phyloP scores from a whole-genome alignment of 129 eudicot genomes.

The Smallanthus sonchifolius region DNA sequence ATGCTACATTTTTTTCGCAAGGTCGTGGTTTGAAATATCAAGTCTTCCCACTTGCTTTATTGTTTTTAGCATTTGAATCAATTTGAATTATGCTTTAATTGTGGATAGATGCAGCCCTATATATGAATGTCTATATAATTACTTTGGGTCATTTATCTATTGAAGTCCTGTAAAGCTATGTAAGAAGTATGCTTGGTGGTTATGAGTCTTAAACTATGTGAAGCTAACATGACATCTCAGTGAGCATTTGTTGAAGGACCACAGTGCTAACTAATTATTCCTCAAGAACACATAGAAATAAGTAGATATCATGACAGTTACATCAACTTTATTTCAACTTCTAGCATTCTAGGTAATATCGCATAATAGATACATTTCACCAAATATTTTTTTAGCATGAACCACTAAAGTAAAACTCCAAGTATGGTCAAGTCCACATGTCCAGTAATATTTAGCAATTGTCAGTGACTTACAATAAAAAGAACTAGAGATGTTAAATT shows the following conservation, averaged over 20 bases:
- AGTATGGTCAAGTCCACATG: background rate
- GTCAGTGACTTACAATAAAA: background rate
- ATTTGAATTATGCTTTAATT: background rate
- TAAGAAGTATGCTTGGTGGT: background rate
- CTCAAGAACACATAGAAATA: background rate
- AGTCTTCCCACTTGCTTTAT: background rate
- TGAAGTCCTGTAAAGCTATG: background rate
- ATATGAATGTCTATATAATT: background rate
- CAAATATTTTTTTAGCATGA: background rate
- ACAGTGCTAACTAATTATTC: background rate
- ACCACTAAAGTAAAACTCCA: constrained; percentile 1
- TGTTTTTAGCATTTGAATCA: background rate
- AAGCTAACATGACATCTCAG: background rate
- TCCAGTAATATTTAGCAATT: background rate
- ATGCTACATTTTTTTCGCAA: background rate
- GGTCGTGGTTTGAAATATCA: background rate
- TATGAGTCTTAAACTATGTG: background rate
- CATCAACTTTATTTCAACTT: background rate
- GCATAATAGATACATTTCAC: background rate
- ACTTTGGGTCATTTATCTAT: background rate
- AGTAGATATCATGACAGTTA: background rate
- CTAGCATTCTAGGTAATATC: background rate
- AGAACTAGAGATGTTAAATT: background rate
- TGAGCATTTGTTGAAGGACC: background rate
- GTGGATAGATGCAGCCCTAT: background rate